phyloP scores from a whole-genome alignment of 2,329 filamentous ascomycete genomes.

The Pseudopyrenochaeta lycopersici region DNA sequence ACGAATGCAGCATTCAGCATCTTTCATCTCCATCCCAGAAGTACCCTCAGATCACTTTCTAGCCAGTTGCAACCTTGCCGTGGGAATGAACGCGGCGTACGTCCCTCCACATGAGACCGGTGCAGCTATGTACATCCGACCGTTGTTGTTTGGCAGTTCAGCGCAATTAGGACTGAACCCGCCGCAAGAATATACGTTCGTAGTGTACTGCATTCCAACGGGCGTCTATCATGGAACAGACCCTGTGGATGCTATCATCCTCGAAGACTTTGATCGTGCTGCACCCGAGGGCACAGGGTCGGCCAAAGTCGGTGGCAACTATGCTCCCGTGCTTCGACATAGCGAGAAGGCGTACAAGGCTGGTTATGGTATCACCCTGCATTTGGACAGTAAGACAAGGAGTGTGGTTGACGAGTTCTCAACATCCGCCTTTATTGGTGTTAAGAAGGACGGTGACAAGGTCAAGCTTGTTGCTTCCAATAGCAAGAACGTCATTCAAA shows the following conservation, averaged over 20 bases:
- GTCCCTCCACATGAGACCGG: constrained; percentile 90
- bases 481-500: constrained; percentile 86
- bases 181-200: constrained; percentile 91
- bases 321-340: constrained; percentile 88
- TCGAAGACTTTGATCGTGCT: constrained; percentile 92
- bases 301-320: constrained; percentile 96
- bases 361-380: constrained; percentile 93
- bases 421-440: constrained; percentile 91
- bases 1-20: constrained; percentile 85
- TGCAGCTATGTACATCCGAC: constrained; percentile 91
- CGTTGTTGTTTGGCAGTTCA: constrained; percentile 84
- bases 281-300: constrained; percentile 90
- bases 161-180: constrained; percentile 87
- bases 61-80: constrained; percentile 78
- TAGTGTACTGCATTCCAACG: constrained; percentile 88
- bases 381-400: constrained; percentile 85
- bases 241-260: constrained; percentile 85
- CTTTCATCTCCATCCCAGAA: constrained; percentile 82
- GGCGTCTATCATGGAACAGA: constrained; percentile 93
- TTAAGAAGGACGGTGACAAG: constrained; percentile 66
- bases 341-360: constrained; percentile 81
- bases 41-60: constrained; percentile 82
- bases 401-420: constrained; percentile 95
- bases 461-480: constrained; percentile 86
- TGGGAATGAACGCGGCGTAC: constrained; percentile 86